Percentiles rank a stretch among this genome's conserved stretches.
Evolutionary conservation across 176 grass and related monocot species (phyloP).

Genomic region (Olyra latifolia): DNA sequence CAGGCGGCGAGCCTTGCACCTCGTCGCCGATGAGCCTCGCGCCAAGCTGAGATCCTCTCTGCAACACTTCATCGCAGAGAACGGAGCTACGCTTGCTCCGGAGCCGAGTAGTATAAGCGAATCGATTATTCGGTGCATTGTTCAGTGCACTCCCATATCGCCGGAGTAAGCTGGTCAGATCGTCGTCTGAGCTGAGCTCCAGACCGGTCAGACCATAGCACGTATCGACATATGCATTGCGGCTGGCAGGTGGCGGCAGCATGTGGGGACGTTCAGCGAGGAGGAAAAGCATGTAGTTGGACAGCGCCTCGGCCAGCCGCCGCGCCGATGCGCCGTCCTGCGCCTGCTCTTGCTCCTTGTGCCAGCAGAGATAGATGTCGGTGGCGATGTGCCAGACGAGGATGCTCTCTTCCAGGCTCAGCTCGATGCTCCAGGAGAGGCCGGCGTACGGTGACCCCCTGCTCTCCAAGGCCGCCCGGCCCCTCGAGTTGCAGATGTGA

Average conservation of each 20-base stretch:
- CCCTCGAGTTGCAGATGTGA: no score
- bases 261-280: background rate
- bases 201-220: background rate
- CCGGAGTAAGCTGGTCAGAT: background rate
- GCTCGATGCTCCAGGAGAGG: no score
- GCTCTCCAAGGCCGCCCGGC: no score
- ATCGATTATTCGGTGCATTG: rapidly evolving
- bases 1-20: no score
- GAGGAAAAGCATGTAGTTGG: background rate
- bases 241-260: background rate
- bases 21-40: background rate
- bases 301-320: background rate
- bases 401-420: background rate
- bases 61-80: background rate
- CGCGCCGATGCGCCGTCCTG: no score
- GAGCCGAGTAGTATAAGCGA: background rate
- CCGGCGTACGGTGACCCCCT: no score
- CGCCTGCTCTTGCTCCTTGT: no score
- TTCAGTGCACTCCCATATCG: background rate
- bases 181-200: background rate
- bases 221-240: background rate
- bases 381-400: background rate
- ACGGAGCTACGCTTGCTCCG: no score
- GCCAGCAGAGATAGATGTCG: background rate
- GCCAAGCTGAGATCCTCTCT: background rate